Evolutionary conservation across 2,329 filamentous ascomycete genomes (phyloP).

Genomic region (Graphium sp.): DNA sequence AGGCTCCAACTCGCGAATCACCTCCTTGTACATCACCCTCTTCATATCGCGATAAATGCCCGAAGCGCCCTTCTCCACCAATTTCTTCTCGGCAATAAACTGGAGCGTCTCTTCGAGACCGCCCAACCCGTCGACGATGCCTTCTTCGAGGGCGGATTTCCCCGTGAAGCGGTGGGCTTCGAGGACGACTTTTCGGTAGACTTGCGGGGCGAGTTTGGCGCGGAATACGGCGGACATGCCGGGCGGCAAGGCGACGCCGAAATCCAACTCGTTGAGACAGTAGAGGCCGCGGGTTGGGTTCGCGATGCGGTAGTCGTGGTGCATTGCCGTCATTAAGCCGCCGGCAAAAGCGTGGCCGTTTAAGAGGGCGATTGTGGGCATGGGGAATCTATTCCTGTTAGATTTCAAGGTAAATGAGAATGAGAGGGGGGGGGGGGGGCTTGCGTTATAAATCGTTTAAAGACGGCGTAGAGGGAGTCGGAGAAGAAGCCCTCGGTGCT

Average conservation of each 20-base stretch:
- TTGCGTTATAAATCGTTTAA: no score
- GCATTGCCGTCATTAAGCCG: constrained; percentile 67
- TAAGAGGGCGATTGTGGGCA: constrained; percentile 66
- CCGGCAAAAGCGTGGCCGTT: constrained; percentile 73
- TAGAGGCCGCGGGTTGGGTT: constrained; percentile 53
- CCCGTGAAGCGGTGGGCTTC: constrained; percentile 55
- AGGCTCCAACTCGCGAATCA: no score
- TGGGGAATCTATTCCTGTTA: no score
- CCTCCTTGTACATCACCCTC: constrained; percentile 58
- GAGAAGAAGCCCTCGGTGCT: constrained; percentile 44
- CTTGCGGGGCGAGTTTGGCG: constrained; percentile 40
- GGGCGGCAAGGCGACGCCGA: constrained; percentile 58
- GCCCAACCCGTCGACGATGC: constrained; percentile 52
- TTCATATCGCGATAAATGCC: constrained; percentile 58
- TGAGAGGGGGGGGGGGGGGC: constrained; percentile 10
- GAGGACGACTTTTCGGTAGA: constrained; percentile 51
- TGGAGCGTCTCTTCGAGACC: constrained; percentile 44
- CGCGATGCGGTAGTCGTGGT: constrained; percentile 71
- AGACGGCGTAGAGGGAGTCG: constrained; percentile 9
- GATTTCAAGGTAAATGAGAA: no score
- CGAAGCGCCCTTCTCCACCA: constrained; percentile 44
- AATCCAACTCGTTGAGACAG: constrained; percentile 69
- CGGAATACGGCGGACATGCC: constrained; percentile 63
- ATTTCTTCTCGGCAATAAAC: constrained; percentile 39
- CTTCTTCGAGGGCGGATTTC: constrained; percentile 42